Evolutionary conservation across 495 filamentous ascomycete species (phyloP).

Genomic region (Amphirosellinia nigrospora): DNA sequence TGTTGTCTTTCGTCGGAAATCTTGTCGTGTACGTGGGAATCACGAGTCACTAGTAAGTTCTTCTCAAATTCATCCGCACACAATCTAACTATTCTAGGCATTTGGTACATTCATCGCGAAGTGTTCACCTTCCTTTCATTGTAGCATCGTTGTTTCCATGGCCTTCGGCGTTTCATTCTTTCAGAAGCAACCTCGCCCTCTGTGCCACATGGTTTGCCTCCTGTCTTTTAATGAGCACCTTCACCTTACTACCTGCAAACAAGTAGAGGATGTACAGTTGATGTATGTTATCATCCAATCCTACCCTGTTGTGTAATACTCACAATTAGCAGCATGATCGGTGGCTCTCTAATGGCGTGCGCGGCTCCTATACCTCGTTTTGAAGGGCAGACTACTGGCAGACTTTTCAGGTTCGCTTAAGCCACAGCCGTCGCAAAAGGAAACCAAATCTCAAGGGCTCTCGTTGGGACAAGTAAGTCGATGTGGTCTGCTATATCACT

Average conservation of each 20-base stretch:
- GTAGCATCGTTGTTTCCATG: slow-evolving; percentile 75
- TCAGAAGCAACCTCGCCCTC: slow-evolving; percentile 67
- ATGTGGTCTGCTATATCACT: neutral
- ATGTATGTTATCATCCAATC: slow-evolving; percentile 65
- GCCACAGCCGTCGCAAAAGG: slow-evolving; percentile 30
- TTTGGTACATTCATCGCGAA: slow-evolving; percentile 86
- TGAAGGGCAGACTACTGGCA: slow-evolving; percentile 73
- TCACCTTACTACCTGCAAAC: slow-evolving; percentile 85
- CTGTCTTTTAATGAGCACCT: slow-evolving; percentile 84
- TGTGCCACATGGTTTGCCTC: slow-evolving; percentile 74
- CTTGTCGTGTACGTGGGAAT: slow-evolving; percentile 69
- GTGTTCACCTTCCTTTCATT: slow-evolving; percentile 84
- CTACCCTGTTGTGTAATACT: slow-evolving; percentile 31
- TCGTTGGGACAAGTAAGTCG: slow-evolving; percentile 50
- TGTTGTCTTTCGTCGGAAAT: slow-evolving; percentile 66
- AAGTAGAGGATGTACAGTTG: slow-evolving; percentile 75
- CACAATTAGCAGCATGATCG: slow-evolving; percentile 64
- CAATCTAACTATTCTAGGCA: slow-evolving; percentile 47
- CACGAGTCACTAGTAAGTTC: slow-evolving; percentile 76
- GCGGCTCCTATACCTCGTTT: slow-evolving; percentile 81
- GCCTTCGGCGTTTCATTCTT: slow-evolving; percentile 78
- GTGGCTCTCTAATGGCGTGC: slow-evolving; percentile 78
- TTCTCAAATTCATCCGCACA: slow-evolving; percentile 15
- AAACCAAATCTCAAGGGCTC: slow-evolving; percentile 43
- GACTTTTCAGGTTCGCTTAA: slow-evolving; percentile 45